Base-by-base conservation (phyloP, 1,284 basidiomycete genomes). In the Phellopilus nigrolimitatus region DNA sequence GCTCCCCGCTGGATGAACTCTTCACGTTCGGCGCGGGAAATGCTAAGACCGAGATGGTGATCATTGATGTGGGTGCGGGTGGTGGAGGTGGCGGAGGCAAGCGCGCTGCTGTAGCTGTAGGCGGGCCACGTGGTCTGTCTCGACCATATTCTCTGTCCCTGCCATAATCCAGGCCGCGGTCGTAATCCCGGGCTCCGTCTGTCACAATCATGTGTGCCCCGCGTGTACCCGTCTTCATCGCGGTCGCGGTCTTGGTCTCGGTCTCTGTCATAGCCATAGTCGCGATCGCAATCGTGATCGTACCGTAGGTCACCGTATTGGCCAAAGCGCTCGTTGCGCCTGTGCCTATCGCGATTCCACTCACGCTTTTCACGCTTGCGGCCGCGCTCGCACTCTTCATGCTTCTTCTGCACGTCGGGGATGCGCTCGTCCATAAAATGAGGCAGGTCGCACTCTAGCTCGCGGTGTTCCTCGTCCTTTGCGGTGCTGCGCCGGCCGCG, bases 401-500 rank as follows among this genome's bases (percentile, higher is more conserved):
- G 82, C 62, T 84, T 84, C 62, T 85, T 78, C 68, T 98, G 94
- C 10, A 99, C 78, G 57, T 91, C 90, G 0, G 95, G 97, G 2
- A 99, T 75, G 50, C 88, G 81, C 65, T 97, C 93, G 62, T 98
- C 93, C 82, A 91, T 83, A 44, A 99, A 73, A 51, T 78, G 76
- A 58, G 97, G 68, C 34, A 98, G 73, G 61, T 98, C 92, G 34
- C 97, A 78, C 69, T 99, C 97, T 19, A 97, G 76, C 62, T 84
- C 81, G 28, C 97, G 75, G 47, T 88, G 77, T 64, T 97, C 92
- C 57, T 93, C 86, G 54, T 95, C 91, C 66, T 91, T 92, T 7
- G 80, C 76, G 4, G 74, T 68, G 7, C 84, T 81, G 51, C 84
- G 77, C 1, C 92, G 82, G 0, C 92, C 90, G 15, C 87, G 82